A percentile compares a stretch with the other conserved stretches of the same genome.
These are phyloP conservation scores for Candida parachauliodes DNA, from an alignment of 805 yeast species.

Conservation along the genomic window DNA sequence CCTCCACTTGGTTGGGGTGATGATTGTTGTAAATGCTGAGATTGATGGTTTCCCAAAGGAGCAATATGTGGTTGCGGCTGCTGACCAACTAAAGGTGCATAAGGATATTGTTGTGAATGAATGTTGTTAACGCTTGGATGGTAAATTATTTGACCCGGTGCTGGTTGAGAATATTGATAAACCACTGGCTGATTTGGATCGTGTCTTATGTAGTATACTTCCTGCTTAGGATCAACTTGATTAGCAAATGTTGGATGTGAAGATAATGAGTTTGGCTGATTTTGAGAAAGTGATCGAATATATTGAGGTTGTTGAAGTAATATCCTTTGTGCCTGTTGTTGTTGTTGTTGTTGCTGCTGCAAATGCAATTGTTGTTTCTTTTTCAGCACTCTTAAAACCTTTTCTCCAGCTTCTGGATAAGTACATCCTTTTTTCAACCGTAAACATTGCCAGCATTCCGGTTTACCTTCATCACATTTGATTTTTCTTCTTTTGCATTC, in stretches of 20 bases:
- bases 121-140: background rate
- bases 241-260: background rate
- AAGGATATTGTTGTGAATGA: constrained; percentile 1
- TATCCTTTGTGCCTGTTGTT: background rate
- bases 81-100: background rate
- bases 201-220: background rate
- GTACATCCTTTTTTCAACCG: constrained; percentile 31
- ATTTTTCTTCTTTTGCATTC: constrained; percentile 42
- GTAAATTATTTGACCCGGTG: background rate
- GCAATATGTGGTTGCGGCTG: constrained; percentile 1
- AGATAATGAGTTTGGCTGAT: background rate
- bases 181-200: background rate
- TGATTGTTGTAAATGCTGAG: background rate
- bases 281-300: background rate
- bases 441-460: constrained; percentile 36
- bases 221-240: background rate
- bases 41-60: constrained; percentile 1
- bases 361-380: constrained; percentile 9
- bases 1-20: background rate
- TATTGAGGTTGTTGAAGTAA: background rate
- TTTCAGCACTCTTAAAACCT: constrained; percentile 27
- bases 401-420: constrained; percentile 37
- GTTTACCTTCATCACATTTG: constrained; percentile 41
- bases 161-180: background rate
- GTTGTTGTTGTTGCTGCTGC: constrained; percentile 6